phyloP scores from a whole-genome alignment of 2,329 filamentous ascomycete genomes.

The Fusarium phyllophilum region DNA sequence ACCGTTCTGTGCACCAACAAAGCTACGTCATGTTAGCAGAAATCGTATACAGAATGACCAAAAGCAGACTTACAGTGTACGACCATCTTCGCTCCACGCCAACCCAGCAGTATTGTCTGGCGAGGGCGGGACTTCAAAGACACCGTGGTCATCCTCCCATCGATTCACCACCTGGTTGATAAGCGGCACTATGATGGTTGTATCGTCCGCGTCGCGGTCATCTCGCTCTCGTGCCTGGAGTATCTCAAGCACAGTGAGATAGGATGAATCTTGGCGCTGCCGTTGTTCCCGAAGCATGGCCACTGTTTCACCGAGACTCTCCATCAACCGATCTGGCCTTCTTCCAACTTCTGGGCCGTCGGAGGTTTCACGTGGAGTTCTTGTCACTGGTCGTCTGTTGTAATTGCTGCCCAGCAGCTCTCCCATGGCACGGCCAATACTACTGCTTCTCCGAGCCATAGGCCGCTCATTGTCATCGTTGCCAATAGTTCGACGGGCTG shows the following conservation, averaged over 20 bases:
- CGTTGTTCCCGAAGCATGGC: conserved; percentile 51
- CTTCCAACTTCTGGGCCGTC: conserved; percentile 27
- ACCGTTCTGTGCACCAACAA: conserved; percentile 74
- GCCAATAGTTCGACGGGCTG: conserved; percentile 26
- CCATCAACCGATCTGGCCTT: conserved; percentile 48
- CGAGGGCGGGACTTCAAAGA: conserved; percentile 57
- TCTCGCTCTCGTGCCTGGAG: conserved; percentile 49
- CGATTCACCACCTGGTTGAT: conserved; percentile 52
- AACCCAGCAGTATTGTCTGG: conserved; percentile 70
- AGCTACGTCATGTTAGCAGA: conserved; percentile 55
- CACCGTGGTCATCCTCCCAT: conserved; percentile 55
- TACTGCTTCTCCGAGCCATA: conserved; percentile 51
- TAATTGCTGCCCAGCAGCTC: conserved; percentile 51
- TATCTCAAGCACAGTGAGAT: conserved; percentile 52
- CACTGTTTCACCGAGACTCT: conserved; percentile 50
- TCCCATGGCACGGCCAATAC: conserved; percentile 52
- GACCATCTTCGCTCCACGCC: conserved; percentile 70
- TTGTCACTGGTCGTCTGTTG: conserved; percentile 48
- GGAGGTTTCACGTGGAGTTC: conserved; percentile 48
- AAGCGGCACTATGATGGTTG: conserved; percentile 50
- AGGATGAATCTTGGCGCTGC: conserved; percentile 50
- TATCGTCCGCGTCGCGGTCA: conserved; percentile 50
- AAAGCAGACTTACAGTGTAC: conserved; percentile 61
- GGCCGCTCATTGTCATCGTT: conserved; percentile 44
- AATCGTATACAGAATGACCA: not conserved